Evolutionary conservation across 495 filamentous ascomycete genomes (phyloP).

Genomic region (Neurospora terricola): DNA sequence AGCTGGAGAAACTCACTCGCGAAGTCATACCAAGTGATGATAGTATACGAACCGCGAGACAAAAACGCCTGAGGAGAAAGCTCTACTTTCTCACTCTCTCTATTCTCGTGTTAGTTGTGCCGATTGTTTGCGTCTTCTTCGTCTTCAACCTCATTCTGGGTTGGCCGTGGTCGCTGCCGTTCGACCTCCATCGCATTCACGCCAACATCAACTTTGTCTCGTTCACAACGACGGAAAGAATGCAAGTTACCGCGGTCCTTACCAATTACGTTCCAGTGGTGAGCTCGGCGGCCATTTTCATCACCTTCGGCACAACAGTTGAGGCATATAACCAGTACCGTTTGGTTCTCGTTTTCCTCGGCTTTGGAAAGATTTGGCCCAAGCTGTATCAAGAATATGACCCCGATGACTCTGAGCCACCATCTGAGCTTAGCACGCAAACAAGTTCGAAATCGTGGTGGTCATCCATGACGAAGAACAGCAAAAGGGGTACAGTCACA

Average conservation of each 20-base stretch:
- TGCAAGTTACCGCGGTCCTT: constrained; percentile 37
- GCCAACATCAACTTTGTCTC: constrained; percentile 48
- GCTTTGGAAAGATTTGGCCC: constrained; percentile 41
- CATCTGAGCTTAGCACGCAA: not conserved
- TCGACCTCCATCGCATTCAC: constrained; percentile 27
- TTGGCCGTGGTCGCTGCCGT: constrained; percentile 43
- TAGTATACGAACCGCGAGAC: constrained; percentile 27
- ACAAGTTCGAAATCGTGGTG: constrained; percentile 4
- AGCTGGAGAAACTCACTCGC: constrained; percentile 53
- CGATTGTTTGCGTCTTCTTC: constrained; percentile 52
- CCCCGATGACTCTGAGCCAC: constrained; percentile 1
- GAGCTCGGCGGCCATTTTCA: constrained; percentile 51
- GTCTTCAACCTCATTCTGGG: constrained; percentile 40
- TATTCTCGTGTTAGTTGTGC: constrained; percentile 57
- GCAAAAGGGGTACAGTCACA: not conserved
- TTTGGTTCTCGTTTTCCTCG: constrained; percentile 36
- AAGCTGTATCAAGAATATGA: constrained; percentile 21
- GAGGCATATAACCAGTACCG: constrained; percentile 72
- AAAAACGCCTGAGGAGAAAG: constrained; percentile 57
- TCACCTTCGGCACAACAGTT: constrained; percentile 71
- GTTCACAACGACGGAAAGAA: constrained; percentile 47
- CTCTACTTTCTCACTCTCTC: constrained; percentile 65
- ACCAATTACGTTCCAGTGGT: constrained; percentile 60
- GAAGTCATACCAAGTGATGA: constrained; percentile 46
- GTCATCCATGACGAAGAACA: not conserved